phyloP scores from a whole-genome alignment of 176 grass and related monocot species.

The bread wheat (Triticum aestivum) region DNA sequence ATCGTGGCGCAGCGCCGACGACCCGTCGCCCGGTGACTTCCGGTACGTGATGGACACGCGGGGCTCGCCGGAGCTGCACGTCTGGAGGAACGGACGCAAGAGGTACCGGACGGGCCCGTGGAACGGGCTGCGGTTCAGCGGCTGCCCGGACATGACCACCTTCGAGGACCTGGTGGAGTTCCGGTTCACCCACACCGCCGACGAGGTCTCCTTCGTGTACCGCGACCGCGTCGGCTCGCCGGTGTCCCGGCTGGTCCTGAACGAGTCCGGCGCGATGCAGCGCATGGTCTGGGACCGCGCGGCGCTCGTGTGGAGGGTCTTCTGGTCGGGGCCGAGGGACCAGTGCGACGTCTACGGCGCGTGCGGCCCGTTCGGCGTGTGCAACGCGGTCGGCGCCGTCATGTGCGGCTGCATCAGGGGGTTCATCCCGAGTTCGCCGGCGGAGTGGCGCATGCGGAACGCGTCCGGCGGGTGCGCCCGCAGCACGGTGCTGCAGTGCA shows the following conservation, averaged over 20 bases:
- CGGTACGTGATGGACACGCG: slow-evolving; percentile 39
- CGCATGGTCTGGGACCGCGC: slow-evolving; percentile 44
- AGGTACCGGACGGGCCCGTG: slow-evolving; percentile 50
- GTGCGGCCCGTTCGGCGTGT: slow-evolving; percentile 59
- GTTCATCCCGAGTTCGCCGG: slow-evolving; percentile 13
- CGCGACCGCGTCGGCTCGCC: slow-evolving; percentile 10
- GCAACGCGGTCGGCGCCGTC: slow-evolving; percentile 5
- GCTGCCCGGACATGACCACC: slow-evolving; percentile 49
- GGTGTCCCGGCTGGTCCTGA: slow-evolving; percentile 39
- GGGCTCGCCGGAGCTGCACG: slow-evolving; percentile 46
- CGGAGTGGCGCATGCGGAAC: slow-evolving; percentile 56
- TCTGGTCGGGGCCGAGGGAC: slow-evolving; percentile 41
- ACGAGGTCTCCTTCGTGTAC: slow-evolving; percentile 40
- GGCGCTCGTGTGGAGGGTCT: slow-evolving; percentile 16
- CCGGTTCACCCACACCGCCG: slow-evolving; percentile 24
- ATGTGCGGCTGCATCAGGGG: slow-evolving; percentile 39
- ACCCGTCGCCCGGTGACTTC: slow-evolving; percentile 45
- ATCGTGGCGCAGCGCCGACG: slow-evolving; percentile 38
- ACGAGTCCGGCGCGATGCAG: slow-evolving; percentile 42
- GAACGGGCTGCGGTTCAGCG: slow-evolving; percentile 51
- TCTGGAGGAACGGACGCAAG: not conserved
- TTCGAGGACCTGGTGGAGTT: slow-evolving; percentile 39
- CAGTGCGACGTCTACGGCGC: slow-evolving; percentile 39
- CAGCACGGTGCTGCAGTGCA: slow-evolving; percentile 27
- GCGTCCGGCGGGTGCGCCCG: slow-evolving; percentile 38